Base-by-base conservation (phyloP, 2,329 filamentous ascomycete species). In the Stachybotrys echinatus region DNA sequence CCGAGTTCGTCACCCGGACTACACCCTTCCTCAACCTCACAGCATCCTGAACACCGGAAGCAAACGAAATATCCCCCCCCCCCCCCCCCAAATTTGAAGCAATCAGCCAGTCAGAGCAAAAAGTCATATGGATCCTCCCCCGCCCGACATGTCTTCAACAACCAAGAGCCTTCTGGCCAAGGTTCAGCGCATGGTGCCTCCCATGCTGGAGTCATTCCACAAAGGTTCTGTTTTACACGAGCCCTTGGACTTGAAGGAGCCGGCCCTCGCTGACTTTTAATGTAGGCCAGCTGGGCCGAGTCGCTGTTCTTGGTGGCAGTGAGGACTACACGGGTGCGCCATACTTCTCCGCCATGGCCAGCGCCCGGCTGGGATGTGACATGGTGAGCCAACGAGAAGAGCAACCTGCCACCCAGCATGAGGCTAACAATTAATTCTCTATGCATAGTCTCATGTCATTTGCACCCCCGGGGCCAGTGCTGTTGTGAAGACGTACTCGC, bases 321-420 rank as follows among this genome's bases (percentile, higher is more conserved):
- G 85, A 92, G 66, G 92, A 97, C 70, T 99, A 97, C 67, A 96
- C 94, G 2, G 94, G 94, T 37, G 94, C 94, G 51, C 94, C 94
- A 12, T 99, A 96, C 73, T 99, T 99, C 72, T 96, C 92, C 19
- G 92, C 92, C 56, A 96, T 96, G 84, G 94, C 94, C 12, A 96
- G 90, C 57, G 94, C 94, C 44, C 84, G 88, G 62, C 73, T 97
- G 51, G 94, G 92, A 5, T 90, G 87, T 62, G 91, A 96, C 63
- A 89, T 96, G 89, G 90, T 92, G 76, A 49, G 71, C 56, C 4
- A 8, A 19, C 21, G 12, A 18, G 21, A 12, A 23, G 23, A 12
- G 19, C 27, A 20, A 18, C 17, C 12, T 27, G 10, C 39, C 23
- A 19, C 14, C 22, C 42, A 10, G 20, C 34, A 17, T 14, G 42